Evolutionary conservation across 805 yeast genomes (phyloP).

Genomic region (Saccharomycopsis sp.): DNA sequence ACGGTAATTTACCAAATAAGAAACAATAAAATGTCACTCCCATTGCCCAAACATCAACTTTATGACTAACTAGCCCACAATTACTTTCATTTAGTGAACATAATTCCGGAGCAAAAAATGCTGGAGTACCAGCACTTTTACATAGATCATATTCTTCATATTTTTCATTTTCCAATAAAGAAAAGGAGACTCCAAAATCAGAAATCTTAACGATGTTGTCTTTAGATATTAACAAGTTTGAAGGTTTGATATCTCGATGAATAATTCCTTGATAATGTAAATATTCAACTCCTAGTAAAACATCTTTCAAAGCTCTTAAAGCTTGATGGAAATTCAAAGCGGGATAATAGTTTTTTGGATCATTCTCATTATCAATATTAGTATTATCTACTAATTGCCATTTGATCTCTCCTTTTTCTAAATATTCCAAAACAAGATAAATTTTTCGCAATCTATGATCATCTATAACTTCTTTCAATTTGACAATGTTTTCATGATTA

Average conservation of each 20-base stretch:
- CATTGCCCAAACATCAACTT: slow-evolving; percentile 95
- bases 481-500: slow-evolving; percentile 86
- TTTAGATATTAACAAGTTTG: slow-evolving; percentile 64
- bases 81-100: slow-evolving; percentile 46
- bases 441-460: slow-evolving; percentile 77
- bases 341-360: no score
- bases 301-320: slow-evolving; percentile 84
- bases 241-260: slow-evolving; percentile 94
- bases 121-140: slow-evolving; percentile 96
- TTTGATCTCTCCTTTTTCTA: slow-evolving; percentile 81
- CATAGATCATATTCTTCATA: slow-evolving; percentile 86
- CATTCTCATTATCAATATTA: no score
- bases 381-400: no score
- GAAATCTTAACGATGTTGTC: slow-evolving; percentile 78
- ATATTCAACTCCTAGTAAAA: slow-evolving; percentile 83
- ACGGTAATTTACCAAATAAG: slow-evolving; percentile 81
- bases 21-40: slow-evolving; percentile 89
- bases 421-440: slow-evolving; percentile 80
- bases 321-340: no score
- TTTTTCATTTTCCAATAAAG: slow-evolving; percentile 33
- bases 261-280: slow-evolving; percentile 83
- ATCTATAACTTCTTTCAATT: slow-evolving; percentile 77
- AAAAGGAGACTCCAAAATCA: slow-evolving; percentile 92
- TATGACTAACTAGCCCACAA: slow-evolving; percentile 44
- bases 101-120: slow-evolving; percentile 90